These are phyloP conservation scores for Puccinia triticina DNA, from an alignment of 1,284 basidiomycete genomes.

Conservation along the genomic window DNA sequence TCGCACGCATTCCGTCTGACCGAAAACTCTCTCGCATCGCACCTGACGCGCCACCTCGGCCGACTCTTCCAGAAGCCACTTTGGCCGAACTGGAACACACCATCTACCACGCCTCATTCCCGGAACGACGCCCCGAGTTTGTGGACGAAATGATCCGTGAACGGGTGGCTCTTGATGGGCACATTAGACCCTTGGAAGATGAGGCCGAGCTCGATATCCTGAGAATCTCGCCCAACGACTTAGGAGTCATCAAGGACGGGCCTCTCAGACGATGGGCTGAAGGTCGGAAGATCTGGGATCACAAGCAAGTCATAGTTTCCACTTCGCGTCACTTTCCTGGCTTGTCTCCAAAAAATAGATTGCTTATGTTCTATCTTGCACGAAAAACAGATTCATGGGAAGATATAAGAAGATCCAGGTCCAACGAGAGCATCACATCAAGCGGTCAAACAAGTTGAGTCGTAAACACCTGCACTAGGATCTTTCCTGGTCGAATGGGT, in stretches of 20 bases:
- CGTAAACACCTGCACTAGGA: background rate
- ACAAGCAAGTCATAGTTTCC: constrained; percentile 49
- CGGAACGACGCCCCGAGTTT: constrained; percentile 54
- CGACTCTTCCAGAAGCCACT: background rate
- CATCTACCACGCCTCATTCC: constrained; percentile 55
- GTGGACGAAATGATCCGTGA: constrained; percentile 76
- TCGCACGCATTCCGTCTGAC: background rate
- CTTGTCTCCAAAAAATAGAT: background rate
- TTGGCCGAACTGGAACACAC: constrained; percentile 54
- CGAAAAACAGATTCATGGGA: constrained; percentile 33
- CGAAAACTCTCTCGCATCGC: background rate
- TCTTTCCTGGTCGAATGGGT: background rate
- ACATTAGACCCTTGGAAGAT: constrained; percentile 76
- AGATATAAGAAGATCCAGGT: constrained; percentile 49
- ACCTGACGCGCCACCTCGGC: background rate
- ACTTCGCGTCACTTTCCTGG: background rate
- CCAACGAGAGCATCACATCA: constrained; percentile 37
- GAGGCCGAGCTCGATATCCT: constrained; percentile 70
- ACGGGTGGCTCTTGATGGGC: constrained; percentile 76
- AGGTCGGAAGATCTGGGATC: constrained; percentile 55
- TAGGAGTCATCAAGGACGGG: constrained; percentile 65
- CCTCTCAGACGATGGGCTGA: constrained; percentile 57
- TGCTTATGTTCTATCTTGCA: background rate
- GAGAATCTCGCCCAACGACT: constrained; percentile 67
- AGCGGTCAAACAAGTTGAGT: constrained; percentile 46